A percentile compares a stretch with the other conserved stretches of the same genome.
Conservation (phyloP, 2,329 filamentous ascomycete species). For the Ceratocystis alfenasii region DNA sequence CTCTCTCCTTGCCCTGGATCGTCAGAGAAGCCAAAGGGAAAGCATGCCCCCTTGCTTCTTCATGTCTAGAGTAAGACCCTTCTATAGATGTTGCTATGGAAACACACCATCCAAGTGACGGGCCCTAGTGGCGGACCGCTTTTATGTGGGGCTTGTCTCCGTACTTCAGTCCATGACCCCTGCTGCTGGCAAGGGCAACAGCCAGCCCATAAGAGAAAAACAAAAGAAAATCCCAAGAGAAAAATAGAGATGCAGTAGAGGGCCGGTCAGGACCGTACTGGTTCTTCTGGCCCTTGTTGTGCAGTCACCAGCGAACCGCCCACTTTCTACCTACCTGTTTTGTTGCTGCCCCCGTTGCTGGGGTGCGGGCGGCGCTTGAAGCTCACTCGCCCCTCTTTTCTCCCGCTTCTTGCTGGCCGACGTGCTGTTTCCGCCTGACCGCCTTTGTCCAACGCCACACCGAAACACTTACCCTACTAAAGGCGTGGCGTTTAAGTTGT, state of each 20-base stretch:
- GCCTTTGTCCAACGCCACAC: slow-evolving; percentile 18
- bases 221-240: slow-evolving; percentile 10
- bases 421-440: background rate
- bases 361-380: background rate
- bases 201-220: background rate
- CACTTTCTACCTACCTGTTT: no score
- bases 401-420: slow-evolving; percentile 14
- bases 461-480: background rate
- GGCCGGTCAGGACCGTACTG: no score
- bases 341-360: no score
- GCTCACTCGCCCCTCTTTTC: background rate
- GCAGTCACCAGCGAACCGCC: no score
- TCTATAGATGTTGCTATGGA: slow-evolving; percentile 22
- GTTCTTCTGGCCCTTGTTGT: no score
- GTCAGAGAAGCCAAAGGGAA: background rate
- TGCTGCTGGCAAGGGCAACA: slow-evolving; percentile 2
- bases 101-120: slow-evolving; percentile 21
- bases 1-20: background rate
- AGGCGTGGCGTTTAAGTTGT: slow-evolving; percentile 2
- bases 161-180: slow-evolving; percentile 15
- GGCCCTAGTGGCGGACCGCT: slow-evolving; percentile 14
- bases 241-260: slow-evolving; percentile 8
- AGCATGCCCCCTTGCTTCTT: background rate
- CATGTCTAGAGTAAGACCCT: background rate
- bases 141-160: slow-evolving; percentile 14